These are phyloP conservation scores for Discostella pseudostelligera DNA, from an alignment of 108 stramenopile species.

Conservation along the genomic window DNA sequence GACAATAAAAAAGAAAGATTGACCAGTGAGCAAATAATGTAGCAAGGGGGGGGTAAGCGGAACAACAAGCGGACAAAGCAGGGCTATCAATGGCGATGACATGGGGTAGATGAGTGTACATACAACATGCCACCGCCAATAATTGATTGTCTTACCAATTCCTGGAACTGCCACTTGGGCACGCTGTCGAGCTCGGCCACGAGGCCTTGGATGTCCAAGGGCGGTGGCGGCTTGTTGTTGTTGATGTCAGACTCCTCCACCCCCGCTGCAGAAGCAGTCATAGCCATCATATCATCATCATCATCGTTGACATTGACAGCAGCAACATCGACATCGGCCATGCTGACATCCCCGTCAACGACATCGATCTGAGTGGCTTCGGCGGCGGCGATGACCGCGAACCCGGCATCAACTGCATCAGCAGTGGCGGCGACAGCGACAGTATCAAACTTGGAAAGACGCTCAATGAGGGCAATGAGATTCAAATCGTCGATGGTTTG, in stretches of 20 bases:
- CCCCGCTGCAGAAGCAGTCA: neutral
- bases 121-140: too few relatives aligned
- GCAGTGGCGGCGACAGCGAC: neutral
- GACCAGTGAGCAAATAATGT: neutral
- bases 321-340: conserved; percentile 6
- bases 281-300: neutral
- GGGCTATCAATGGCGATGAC: too few relatives aligned
- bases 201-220: conserved; percentile 56
- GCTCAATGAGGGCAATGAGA: conserved; percentile 40
- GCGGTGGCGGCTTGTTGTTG: conserved; percentile 5
- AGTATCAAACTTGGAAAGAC: conserved; percentile 35
- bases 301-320: neutral
- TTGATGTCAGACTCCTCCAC: neutral
- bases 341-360: conserved; percentile 11
- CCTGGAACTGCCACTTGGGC: conserved; percentile 72
- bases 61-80: neutral
- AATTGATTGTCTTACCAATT: conserved; percentile 57
- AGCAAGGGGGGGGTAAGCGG: neutral
- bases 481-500: conserved; percentile 71
- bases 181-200: conserved; percentile 52
- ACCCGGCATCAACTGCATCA: conserved; percentile 2
- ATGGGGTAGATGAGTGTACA: too few relatives aligned
- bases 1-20: neutral
- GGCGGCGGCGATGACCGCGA: neutral
- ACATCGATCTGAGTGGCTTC: conserved; percentile 5